Conservation (phyloP, 2,329 filamentous ascomycete genomes). For the Plenodomus tracheiphilus region DNA sequence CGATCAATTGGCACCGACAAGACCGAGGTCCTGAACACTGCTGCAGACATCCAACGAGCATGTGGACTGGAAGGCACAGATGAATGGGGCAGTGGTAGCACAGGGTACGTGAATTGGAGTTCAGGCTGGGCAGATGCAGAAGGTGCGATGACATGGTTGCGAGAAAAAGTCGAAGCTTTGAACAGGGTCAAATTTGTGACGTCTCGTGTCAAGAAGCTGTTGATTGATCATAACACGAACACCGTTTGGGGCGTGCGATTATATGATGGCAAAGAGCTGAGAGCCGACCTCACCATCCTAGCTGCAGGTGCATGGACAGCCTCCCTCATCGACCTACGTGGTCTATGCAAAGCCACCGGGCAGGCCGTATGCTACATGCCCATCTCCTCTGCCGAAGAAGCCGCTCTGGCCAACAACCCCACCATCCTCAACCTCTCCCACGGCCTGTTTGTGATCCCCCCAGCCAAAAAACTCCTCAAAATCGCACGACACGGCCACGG, state of each 20-base stretch:
- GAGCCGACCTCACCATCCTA: constrained; percentile 74
- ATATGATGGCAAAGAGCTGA: constrained; percentile 53
- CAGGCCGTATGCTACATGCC: constrained; percentile 79
- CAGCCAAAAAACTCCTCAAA: constrained; percentile 53
- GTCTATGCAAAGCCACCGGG: constrained; percentile 77
- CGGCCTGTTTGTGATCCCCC: constrained; percentile 76
- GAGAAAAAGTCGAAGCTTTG: constrained; percentile 57
- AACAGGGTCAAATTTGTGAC: constrained; percentile 56
- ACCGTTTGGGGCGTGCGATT: constrained; percentile 64
- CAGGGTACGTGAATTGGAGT: constrained; percentile 72
- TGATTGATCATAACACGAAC: constrained; percentile 42
- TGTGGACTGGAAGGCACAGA: constrained; percentile 48
- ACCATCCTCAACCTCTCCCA: constrained; percentile 72
- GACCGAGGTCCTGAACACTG: constrained; percentile 44
- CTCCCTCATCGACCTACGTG: constrained; percentile 74
- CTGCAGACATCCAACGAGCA: constrained; percentile 44
- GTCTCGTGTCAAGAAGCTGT: constrained; percentile 52
- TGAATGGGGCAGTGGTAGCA: constrained; percentile 54
- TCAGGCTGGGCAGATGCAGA: constrained; percentile 84
- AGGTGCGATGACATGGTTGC: constrained; percentile 67
- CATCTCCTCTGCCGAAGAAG: constrained; percentile 72
- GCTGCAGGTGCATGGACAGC: constrained; percentile 89
- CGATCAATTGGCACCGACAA: constrained; percentile 42
- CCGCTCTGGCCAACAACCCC: constrained; percentile 65
- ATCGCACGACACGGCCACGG: constrained; percentile 56